Evolutionary conservation across 805 yeast species (phyloP).

Genomic region (Metschnikowia sp.): DNA sequence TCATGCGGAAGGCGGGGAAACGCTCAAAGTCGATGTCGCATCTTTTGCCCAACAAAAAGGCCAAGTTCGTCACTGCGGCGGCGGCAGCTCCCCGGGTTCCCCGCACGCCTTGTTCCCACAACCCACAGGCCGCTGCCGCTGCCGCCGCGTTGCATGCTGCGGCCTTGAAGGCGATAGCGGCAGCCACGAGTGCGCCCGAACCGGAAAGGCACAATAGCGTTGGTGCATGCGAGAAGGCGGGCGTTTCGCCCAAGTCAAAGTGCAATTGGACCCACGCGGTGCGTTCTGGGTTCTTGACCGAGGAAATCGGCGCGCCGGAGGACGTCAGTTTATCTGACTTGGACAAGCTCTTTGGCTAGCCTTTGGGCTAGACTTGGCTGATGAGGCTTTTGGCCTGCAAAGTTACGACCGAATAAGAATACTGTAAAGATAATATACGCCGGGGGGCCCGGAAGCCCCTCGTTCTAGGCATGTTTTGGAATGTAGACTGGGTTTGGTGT

Average conservation of each 20-base stretch:
- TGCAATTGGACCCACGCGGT: conserved; percentile 71
- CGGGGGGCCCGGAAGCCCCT: too few relatives aligned
- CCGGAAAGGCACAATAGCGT: background rate
- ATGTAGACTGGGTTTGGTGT: too few relatives aligned
- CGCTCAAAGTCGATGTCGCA: conserved; percentile 67
- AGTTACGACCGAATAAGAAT: too few relatives aligned
- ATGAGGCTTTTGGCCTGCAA: too few relatives aligned
- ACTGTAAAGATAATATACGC: too few relatives aligned
- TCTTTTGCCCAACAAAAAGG: conserved; percentile 47
- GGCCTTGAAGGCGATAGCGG: conserved; percentile 48
- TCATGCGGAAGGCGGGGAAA: conserved; percentile 46
- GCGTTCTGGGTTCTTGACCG: conserved; percentile 71
- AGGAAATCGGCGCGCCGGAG: conserved; percentile 78
- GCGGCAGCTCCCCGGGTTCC: conserved; percentile 82
- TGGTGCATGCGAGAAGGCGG: too few relatives aligned
- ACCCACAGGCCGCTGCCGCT: conserved; percentile 67
- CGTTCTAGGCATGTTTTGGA: too few relatives aligned
- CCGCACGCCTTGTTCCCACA: conserved; percentile 52
- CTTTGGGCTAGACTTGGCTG: too few relatives aligned
- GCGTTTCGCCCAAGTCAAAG: conserved; percentile 23
- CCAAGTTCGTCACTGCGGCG: conserved; percentile 59
- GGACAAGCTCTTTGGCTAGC: conserved; percentile 37
- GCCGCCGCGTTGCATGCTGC: conserved; percentile 74
- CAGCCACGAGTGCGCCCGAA: conserved; percentile 22
- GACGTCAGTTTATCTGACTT: conserved; percentile 68